These are phyloP conservation scores for Candida michaelii DNA, from an alignment of 805 yeast species.

Conservation along the genomic window DNA sequence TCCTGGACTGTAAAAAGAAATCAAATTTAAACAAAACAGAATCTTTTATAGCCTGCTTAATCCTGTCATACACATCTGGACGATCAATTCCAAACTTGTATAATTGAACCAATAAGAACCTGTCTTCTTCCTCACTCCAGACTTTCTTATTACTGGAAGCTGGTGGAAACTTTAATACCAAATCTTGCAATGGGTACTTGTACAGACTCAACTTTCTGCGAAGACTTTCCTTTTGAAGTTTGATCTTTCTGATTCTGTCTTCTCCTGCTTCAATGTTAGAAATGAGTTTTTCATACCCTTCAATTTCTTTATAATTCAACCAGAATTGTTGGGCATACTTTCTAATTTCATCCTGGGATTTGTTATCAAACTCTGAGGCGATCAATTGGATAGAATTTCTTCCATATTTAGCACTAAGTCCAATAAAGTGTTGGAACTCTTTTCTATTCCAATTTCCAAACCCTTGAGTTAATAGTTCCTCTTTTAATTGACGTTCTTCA, in stretches of 20 bases:
- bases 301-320: slow-evolving; percentile 74
- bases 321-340: slow-evolving; percentile 81
- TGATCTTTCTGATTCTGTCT: slow-evolving; percentile 64
- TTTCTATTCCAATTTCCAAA: slow-evolving; percentile 82
- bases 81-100: slow-evolving; percentile 79
- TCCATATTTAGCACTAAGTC: slow-evolving; percentile 74
- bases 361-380: slow-evolving; percentile 78
- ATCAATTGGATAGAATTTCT: slow-evolving; percentile 70
- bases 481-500: slow-evolving; percentile 69
- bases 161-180: slow-evolving; percentile 71
- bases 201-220: slow-evolving; percentile 72
- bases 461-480: slow-evolving; percentile 61
- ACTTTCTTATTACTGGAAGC: slow-evolving; percentile 59
- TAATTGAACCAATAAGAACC: slow-evolving; percentile 78
- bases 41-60: slow-evolving; percentile 70
- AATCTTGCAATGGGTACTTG: slow-evolving; percentile 76
- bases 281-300: slow-evolving; percentile 83
- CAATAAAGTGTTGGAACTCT: slow-evolving; percentile 82
- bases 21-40: slow-evolving; percentile 83
- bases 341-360: slow-evolving; percentile 74
- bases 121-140: slow-evolving; percentile 86
- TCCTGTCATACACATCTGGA: slow-evolving; percentile 73
- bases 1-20: slow-evolving; percentile 80
- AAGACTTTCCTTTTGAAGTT: slow-evolving; percentile 75
- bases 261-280: slow-evolving; percentile 87